phyloP scores from a whole-genome alignment of 2,329 filamentous ascomycete genomes.

The Zymoseptoria crescenta region DNA sequence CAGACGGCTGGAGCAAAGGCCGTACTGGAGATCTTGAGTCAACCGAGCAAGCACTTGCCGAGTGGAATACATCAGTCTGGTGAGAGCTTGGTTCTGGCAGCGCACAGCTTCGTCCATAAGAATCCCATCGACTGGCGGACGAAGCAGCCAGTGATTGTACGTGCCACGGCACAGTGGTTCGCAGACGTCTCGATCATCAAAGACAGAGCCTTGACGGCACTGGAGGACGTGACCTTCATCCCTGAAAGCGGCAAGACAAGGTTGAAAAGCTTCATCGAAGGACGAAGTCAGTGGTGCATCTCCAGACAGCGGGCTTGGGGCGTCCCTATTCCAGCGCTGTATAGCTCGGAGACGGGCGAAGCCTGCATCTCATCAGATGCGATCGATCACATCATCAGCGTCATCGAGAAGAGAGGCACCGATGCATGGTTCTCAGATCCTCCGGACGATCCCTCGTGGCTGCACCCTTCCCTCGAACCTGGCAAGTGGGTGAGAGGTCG shows the following conservation, averaged over 20 bases:
- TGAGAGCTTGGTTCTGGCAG: constrained; percentile 52
- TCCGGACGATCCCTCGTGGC: constrained; percentile 67
- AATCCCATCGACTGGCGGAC: constrained; percentile 98
- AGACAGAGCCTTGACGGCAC: constrained; percentile 57
- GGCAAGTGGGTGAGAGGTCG: constrained; percentile 63
- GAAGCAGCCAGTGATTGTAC: constrained; percentile 81
- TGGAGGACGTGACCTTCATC: constrained; percentile 68
- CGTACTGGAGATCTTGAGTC: constrained; percentile 61
- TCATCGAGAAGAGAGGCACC: constrained; percentile 70
- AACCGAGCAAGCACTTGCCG: constrained; percentile 20
- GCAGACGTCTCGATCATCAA: constrained; percentile 84
- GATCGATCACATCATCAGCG: constrained; percentile 74
- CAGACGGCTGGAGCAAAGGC: constrained; percentile 60
- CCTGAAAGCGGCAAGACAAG: constrained; percentile 66
- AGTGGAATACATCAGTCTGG: background rate
- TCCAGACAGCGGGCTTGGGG: constrained; percentile 94
- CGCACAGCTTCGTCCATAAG: constrained; percentile 73
- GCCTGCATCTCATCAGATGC: constrained; percentile 72
- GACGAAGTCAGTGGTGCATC: constrained; percentile 94
- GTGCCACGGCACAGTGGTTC: constrained; percentile 97
- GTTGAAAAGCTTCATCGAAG: constrained; percentile 76
- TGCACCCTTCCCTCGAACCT: constrained; percentile 54
- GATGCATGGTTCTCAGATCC: constrained; percentile 92
- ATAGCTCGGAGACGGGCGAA: constrained; percentile 52
- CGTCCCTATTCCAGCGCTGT: constrained; percentile 88